phyloP scores from a whole-genome alignment of 257 asterid genomes.

The Solanum rostratum region DNA sequence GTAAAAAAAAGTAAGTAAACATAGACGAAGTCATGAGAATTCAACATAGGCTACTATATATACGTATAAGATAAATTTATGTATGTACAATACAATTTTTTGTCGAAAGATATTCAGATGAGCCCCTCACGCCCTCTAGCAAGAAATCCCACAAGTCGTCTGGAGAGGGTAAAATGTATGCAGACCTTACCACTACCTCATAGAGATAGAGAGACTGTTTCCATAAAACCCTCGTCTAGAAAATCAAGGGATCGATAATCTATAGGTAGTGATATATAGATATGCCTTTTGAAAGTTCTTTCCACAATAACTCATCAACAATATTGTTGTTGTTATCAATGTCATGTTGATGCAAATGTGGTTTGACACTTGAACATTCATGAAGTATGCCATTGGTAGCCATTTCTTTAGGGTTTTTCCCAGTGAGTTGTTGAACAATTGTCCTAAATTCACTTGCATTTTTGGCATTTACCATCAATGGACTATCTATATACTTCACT shows the following conservation, averaged over 20 bases:
- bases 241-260: too few relatives aligned
- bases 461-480: slow-evolving; percentile 15
- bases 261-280: not conserved
- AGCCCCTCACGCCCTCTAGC: not conserved
- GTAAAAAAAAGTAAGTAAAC: not conserved
- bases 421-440: slow-evolving; percentile 26
- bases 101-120: not conserved
- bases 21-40: not conserved
- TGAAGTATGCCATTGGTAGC: not conserved
- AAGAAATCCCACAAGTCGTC: not conserved
- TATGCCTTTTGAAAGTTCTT: not conserved
- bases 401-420: slow-evolving; percentile 1
- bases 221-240: too few relatives aligned
- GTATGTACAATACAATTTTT: not conserved
- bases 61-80: not conserved
- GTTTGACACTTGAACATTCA: not conserved
- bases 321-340: not conserved
- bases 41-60: not conserved
- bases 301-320: not conserved
- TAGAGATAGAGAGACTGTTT: too few relatives aligned
- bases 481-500: slow-evolving; percentile 22
- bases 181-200: too few relatives aligned
- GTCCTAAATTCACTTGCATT: slow-evolving; percentile 17
- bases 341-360: not conserved
- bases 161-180: too few relatives aligned